These are phyloP conservation scores for Aspergillus funiculosus DNA, from an alignment of 495 filamentous ascomycete genomes.

Conservation along the genomic window DNA sequence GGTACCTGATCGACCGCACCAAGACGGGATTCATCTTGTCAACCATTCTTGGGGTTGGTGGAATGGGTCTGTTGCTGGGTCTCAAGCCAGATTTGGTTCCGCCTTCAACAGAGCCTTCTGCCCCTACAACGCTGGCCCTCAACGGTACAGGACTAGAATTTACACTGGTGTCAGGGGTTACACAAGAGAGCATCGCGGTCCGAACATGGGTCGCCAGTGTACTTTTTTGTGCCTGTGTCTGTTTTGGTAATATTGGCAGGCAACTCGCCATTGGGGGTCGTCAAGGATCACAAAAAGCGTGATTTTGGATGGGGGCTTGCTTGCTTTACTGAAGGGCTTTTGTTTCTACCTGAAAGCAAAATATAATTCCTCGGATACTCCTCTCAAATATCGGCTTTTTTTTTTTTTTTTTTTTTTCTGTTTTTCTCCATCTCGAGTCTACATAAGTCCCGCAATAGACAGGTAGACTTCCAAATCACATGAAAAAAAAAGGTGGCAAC, in stretches of 20 bases:
- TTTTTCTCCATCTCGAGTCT: background rate
- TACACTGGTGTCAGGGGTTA: constrained; percentile 51
- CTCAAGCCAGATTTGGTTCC: constrained; percentile 75
- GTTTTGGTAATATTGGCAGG: constrained; percentile 93
- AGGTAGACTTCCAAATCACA: too few species aligned
- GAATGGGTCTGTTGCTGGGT: constrained; percentile 65
- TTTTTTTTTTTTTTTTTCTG: constrained; percentile 3
- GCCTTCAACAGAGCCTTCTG: constrained; percentile 43
- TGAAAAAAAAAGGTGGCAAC: too few species aligned
- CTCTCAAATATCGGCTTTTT: background rate
- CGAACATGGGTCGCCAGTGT: constrained; percentile 87
- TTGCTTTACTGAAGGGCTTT: too few species aligned
- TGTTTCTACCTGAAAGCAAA: background rate
- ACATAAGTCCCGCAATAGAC: too few species aligned
- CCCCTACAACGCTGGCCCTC: constrained; percentile 20
- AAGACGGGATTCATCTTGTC: constrained; percentile 76
- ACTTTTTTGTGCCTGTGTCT: constrained; percentile 87
- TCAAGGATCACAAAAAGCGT: constrained; percentile 20
- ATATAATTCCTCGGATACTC: too few species aligned
- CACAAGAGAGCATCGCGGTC: constrained; percentile 70
- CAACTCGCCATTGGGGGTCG: constrained; percentile 54
- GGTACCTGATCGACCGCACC: constrained; percentile 92
- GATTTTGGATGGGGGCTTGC: background rate
- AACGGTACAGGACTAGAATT: constrained; percentile 35
- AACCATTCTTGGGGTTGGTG: constrained; percentile 60